Conservation (phyloP, 768 basidiomycete species). For the Chalciporus pseudorubinellus region DNA sequence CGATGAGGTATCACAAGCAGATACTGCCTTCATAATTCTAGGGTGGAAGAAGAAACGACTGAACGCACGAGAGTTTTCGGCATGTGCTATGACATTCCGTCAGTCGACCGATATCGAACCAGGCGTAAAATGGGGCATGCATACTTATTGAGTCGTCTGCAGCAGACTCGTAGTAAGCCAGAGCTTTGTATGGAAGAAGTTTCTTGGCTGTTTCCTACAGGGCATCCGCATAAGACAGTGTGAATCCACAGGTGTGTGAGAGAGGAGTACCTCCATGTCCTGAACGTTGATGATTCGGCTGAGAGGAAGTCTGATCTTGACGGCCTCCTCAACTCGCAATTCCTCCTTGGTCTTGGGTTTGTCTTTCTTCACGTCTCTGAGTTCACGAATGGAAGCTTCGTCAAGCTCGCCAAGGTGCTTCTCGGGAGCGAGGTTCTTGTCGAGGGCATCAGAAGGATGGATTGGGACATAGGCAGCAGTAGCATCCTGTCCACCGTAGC, state of each 20-base stretch:
- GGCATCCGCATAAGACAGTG: neutral
- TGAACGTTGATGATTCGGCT: conserved; percentile 67
- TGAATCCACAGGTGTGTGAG: neutral
- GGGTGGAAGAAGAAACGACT: conserved; percentile 84
- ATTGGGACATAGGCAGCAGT: conserved; percentile 75
- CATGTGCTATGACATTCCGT: conserved; percentile 41
- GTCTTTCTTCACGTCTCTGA: conserved; percentile 38
- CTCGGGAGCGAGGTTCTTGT: conserved; percentile 63
- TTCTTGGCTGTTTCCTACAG: conserved; percentile 67
- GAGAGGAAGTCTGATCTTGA: conserved; percentile 60
- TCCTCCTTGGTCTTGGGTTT: conserved; percentile 66
- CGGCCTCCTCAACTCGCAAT: conserved; percentile 60
- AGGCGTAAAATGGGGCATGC: conserved; percentile 34
- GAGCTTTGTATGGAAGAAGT: conserved; percentile 69
- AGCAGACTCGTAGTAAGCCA: conserved; percentile 83
- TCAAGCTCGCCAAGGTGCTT: conserved; percentile 74
- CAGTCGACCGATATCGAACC: conserved; percentile 16
- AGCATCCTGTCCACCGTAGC: conserved; percentile 85
- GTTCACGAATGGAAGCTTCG: conserved; percentile 37
- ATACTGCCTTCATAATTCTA: conserved; percentile 70
- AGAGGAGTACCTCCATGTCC: conserved; percentile 71
- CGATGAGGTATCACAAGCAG: conserved; percentile 65
- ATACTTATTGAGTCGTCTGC: conserved; percentile 81
- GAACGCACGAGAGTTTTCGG: conserved; percentile 79
- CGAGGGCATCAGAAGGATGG: conserved; percentile 80